phyloP scores from a whole-genome alignment of 106 monocot genomes.

The Allium cepa region DNA sequence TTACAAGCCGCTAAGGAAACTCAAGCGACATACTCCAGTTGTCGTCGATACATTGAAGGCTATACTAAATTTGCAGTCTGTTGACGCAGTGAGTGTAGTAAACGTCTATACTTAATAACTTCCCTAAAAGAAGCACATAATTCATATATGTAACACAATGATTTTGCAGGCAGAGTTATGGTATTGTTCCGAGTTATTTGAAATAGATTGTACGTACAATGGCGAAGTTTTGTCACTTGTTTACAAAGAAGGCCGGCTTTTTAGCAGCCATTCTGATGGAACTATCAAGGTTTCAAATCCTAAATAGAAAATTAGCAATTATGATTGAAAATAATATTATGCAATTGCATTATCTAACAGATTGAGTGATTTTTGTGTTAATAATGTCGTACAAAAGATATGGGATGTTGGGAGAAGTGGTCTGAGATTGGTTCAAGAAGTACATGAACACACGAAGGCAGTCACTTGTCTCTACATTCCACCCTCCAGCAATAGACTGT shows the following conservation, averaged over 20 bases:
- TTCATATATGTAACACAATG: neutral
- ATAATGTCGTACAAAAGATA: slow-evolving; percentile 10
- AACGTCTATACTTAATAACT: no score
- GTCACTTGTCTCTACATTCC: slow-evolving; percentile 37
- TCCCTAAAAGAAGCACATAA: no score
- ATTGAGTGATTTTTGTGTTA: slow-evolving; percentile 5
- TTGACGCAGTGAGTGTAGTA: slow-evolving; percentile 26
- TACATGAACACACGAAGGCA: slow-evolving; percentile 32
- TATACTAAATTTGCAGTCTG: slow-evolving; percentile 32
- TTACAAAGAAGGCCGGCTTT: slow-evolving; percentile 32
- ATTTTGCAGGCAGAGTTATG: slow-evolving; percentile 40
- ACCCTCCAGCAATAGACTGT: slow-evolving; percentile 27
- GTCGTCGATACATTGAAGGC: slow-evolving; percentile 39
- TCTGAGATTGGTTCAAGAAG: slow-evolving; percentile 35
- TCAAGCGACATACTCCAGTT: slow-evolving; percentile 24
- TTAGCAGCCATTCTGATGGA: slow-evolving; percentile 53
- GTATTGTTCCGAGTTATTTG: slow-evolving; percentile 39
- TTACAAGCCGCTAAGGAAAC: slow-evolving; percentile 39
- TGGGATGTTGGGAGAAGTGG: slow-evolving; percentile 40
- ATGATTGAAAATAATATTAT: slow-evolving; percentile 1
- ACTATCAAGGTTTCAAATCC: slow-evolving; percentile 34
- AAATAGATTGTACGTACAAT: slow-evolving; percentile 25
- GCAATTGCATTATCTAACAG: no score
- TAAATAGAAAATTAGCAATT: neutral
- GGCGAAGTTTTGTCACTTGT: slow-evolving; percentile 33